A percentile compares a stretch with the other conserved stretches of the same genome.
Evolutionary conservation across 2,329 filamentous ascomycete genomes (phyloP).

Genomic region (Mariannaea sp.): DNA sequence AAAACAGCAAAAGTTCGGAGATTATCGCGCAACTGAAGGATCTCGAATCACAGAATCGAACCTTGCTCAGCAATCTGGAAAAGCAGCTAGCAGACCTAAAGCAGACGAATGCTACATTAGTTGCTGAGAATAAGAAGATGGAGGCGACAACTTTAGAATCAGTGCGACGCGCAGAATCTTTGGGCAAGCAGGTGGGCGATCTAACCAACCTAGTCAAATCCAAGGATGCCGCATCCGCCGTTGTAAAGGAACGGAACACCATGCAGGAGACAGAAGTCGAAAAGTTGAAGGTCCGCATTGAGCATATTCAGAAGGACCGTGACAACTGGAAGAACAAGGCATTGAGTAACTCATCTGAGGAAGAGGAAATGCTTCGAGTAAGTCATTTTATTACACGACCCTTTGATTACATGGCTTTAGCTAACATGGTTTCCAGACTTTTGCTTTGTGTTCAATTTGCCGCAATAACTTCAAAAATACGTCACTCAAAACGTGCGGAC

Average conservation of each 20-base stretch:
- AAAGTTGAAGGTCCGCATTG: slow-evolving; percentile 75
- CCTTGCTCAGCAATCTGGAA: slow-evolving; percentile 80
- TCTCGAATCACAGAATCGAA: slow-evolving; percentile 76
- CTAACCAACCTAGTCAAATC: slow-evolving; percentile 73
- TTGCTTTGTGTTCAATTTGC: slow-evolving; percentile 82
- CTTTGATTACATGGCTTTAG: not conserved
- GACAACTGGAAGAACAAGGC: slow-evolving; percentile 86
- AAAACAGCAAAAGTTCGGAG: slow-evolving; percentile 89
- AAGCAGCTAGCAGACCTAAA: slow-evolving; percentile 87
- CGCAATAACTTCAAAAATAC: slow-evolving; percentile 94
- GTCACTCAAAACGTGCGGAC: slow-evolving; percentile 89
- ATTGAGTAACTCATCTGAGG: slow-evolving; percentile 77
- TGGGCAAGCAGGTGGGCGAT: slow-evolving; percentile 77
- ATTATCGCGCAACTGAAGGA: slow-evolving; percentile 95
- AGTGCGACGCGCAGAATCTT: slow-evolving; percentile 69
- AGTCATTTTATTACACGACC: slow-evolving; percentile 45
- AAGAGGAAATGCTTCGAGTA: slow-evolving; percentile 86
- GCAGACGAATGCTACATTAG: slow-evolving; percentile 73
- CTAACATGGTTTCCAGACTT: slow-evolving; percentile 42
- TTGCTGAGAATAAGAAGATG: slow-evolving; percentile 73
- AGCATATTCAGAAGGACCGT: slow-evolving; percentile 79
- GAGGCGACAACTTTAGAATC: slow-evolving; percentile 75
- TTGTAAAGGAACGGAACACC: slow-evolving; percentile 61
- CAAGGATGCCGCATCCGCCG: slow-evolving; percentile 68
- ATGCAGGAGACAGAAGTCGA: slow-evolving; percentile 77